A percentile compares a stretch with the other conserved stretches of the same genome.
Evolutionary conservation across 176 grass and related monocot genomes (phyloP).

Genomic region (Carex parvula): DNA sequence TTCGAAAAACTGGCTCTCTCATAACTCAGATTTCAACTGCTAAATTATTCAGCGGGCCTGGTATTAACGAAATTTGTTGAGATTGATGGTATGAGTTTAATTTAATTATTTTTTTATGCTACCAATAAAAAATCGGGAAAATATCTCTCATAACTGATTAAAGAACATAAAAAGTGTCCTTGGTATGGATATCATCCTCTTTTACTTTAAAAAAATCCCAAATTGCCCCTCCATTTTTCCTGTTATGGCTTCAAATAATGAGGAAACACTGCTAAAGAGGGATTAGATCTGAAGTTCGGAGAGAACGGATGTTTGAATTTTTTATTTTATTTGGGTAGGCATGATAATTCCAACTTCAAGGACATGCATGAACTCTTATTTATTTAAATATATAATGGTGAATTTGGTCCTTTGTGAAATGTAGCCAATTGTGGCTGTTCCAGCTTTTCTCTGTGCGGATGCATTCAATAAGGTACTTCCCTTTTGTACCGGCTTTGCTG

Average conservation of each 20-base stretch:
- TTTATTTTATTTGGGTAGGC: not conserved
- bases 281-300: not conserved
- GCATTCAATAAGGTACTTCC: slow-evolving; percentile 88
- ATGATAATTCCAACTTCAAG: not conserved
- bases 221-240: not conserved
- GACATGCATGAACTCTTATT: not conserved
- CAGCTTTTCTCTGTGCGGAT: slow-evolving; percentile 91
- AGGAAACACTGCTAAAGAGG: not conserved
- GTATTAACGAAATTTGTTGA: too few relatives aligned
- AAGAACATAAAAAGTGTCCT: slow-evolving; percentile 3
- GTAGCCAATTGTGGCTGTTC: slow-evolving; percentile 93
- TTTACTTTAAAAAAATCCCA: not conserved
- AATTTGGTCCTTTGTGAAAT: slow-evolving; percentile 24
- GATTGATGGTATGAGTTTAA: too few relatives aligned
- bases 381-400: not conserved
- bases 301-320: not conserved
- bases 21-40: too few relatives aligned
- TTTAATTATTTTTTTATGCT: too few relatives aligned
- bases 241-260: not conserved
- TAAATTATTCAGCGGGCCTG: too few relatives aligned
- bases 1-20: too few relatives aligned
- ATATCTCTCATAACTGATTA: not conserved
- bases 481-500: slow-evolving; percentile 96
- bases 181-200: not conserved
- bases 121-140: not conserved